phyloP scores from a whole-genome alignment of 345 rosid genomes.

The Ceriops zippeliana region DNA sequence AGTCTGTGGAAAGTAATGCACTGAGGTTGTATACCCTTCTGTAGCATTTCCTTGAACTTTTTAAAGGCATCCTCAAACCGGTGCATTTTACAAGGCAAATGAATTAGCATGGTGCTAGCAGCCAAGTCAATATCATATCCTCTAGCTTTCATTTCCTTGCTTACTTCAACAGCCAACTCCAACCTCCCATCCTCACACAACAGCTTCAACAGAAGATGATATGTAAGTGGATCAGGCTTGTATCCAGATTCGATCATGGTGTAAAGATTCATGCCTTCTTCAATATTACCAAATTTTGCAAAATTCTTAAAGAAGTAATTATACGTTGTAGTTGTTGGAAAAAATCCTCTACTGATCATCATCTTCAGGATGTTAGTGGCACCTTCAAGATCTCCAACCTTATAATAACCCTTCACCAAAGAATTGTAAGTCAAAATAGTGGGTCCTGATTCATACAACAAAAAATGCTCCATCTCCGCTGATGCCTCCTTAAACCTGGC shows the following conservation, averaged over 20 bases:
- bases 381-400: conserved; percentile 62
- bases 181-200: conserved; percentile 70
- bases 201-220: conserved; percentile 76
- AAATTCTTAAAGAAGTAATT: conserved; percentile 75
- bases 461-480: conserved; percentile 66
- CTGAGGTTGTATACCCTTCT: too few relatives aligned
- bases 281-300: conserved; percentile 50
- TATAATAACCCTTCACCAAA: conserved; percentile 68
- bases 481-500: conserved; percentile 66
- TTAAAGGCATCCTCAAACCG: conserved; percentile 65
- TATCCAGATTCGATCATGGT: conserved; percentile 69
- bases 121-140: conserved; percentile 70
- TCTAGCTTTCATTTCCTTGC: conserved; percentile 69
- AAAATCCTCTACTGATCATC: conserved; percentile 64
- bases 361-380: conserved; percentile 68
- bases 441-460: conserved; percentile 63
- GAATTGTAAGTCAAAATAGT: conserved; percentile 72
- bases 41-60: conserved; percentile 76
- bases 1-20: too few relatives aligned
- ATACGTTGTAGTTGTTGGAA: conserved; percentile 70
- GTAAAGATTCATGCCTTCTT: conserved; percentile 74
- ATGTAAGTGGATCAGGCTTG: conserved; percentile 60
- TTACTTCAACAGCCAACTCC: conserved; percentile 61
- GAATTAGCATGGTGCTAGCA: conserved; percentile 62
- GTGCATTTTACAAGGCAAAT: conserved; percentile 56